A percentile compares a stretch with the other conserved stretches of the same genome.
Conservation (phyloP, 169 alveolate species). For the Eimeria praecox region DNA sequence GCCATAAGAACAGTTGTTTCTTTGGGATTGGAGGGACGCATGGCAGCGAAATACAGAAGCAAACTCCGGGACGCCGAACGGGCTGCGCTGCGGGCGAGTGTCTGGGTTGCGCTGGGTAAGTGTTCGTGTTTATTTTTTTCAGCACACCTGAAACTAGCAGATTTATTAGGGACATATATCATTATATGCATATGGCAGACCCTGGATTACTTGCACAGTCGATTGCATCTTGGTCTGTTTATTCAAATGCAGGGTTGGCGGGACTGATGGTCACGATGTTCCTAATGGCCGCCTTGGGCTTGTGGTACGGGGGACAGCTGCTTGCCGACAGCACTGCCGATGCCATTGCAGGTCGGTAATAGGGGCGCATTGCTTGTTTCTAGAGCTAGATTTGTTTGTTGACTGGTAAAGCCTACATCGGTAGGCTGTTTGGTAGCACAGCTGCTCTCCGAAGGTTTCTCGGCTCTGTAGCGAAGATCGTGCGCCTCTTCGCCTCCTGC, state of each 20-base stretch:
- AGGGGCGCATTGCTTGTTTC: background rate
- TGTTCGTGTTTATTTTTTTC: background rate
- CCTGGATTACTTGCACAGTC: too few relatives aligned
- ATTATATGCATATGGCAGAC: background rate
- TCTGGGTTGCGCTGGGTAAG: constrained; percentile 45
- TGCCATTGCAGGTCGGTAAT: background rate
- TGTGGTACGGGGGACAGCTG: constrained; percentile 73
- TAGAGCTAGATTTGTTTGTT: too few relatives aligned
- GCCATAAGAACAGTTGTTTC: constrained; percentile 78
- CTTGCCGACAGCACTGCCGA: constrained; percentile 70
- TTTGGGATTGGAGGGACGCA: constrained; percentile 67
- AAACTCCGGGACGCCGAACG: constrained; percentile 50
- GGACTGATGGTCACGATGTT: constrained; percentile 74
- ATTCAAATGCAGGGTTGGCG: constrained; percentile 57
- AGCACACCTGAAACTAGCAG: background rate
- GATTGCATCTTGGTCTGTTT: background rate
- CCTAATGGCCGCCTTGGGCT: constrained; percentile 83
- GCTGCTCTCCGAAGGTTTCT: too few relatives aligned
- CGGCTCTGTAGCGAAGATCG: too few relatives aligned
- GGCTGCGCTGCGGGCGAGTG: constrained; percentile 53
- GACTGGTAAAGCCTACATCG: too few relatives aligned
- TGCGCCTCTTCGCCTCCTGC: too few relatives aligned
- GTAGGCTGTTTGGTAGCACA: too few relatives aligned
- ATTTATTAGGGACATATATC: background rate
- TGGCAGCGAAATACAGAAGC: background rate